phyloP scores from a whole-genome alignment of 768 basidiomycete genomes.

The Postia placenta region DNA sequence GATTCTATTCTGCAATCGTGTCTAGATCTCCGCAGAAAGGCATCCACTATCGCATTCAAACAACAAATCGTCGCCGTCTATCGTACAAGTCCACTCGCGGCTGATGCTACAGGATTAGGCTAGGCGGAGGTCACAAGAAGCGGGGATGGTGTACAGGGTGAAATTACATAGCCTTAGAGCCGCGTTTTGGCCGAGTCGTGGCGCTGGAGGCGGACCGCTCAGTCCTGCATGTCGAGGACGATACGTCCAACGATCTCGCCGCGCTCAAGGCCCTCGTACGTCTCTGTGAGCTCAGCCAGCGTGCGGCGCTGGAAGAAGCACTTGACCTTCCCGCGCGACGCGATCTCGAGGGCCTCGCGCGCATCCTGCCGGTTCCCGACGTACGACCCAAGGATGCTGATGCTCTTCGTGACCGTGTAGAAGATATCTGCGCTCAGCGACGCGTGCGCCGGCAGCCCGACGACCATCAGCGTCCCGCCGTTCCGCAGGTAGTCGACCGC shows the following conservation, averaged over 20 bases:
- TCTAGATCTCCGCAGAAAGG: too few relatives aligned
- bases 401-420: constrained; percentile 63
- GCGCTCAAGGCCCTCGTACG: constrained; percentile 33
- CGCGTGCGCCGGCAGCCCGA: constrained; percentile 62
- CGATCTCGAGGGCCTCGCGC: constrained; percentile 73
- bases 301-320: constrained; percentile 43
- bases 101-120: background rate
- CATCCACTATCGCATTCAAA: too few relatives aligned
- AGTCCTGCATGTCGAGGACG: constrained; percentile 31
- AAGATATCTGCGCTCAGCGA: constrained; percentile 59
- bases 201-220: too few relatives aligned
- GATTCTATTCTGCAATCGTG: too few relatives aligned
- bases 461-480: constrained; percentile 69
- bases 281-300: constrained; percentile 43
- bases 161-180: background rate
- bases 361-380: constrained; percentile 76
- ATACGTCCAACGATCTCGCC: constrained; percentile 46
- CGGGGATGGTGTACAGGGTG: background rate
- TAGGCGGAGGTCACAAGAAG: too few relatives aligned
- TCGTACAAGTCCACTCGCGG: background rate
- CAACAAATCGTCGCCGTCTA: too few relatives aligned
- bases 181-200: background rate
- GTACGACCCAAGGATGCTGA: constrained; percentile 45
- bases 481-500: constrained; percentile 72
- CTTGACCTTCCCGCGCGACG: constrained; percentile 63